A percentile compares a stretch with the other conserved stretches of the same genome.
phyloP scores from a whole-genome alignment of 1,284 basidiomycete genomes.

The Ceratobasidium sp. region DNA sequence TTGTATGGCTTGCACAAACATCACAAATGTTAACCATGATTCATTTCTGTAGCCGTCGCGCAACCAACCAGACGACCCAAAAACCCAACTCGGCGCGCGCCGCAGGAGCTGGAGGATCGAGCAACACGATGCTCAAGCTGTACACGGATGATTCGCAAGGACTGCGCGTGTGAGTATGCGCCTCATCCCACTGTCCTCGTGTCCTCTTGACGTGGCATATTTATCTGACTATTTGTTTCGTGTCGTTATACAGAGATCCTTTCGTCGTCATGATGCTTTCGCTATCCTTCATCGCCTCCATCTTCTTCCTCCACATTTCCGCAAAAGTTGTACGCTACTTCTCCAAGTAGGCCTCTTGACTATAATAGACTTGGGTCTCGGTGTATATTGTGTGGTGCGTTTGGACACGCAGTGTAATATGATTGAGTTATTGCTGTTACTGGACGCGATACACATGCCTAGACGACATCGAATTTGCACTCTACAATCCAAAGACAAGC shows the following conservation, averaged over 20 bases:
- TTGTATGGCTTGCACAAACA: slow-evolving; percentile 7
- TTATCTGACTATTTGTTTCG: slow-evolving; percentile 27
- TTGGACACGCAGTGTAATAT: slow-evolving; percentile 31
- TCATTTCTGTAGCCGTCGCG: slow-evolving; percentile 69
- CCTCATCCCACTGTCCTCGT: background rate
- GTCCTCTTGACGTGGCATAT: slow-evolving; percentile 12
- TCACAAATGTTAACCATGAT: background rate
- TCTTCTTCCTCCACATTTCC: slow-evolving; percentile 98
- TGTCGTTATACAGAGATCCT: slow-evolving; percentile 73
- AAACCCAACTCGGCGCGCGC: slow-evolving; percentile 89
- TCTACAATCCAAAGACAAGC: too few relatives aligned
- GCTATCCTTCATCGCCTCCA: slow-evolving; percentile 96
- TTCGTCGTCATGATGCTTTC: slow-evolving; percentile 98
- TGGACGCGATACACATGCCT: too few relatives aligned
- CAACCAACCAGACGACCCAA: slow-evolving; percentile 68
- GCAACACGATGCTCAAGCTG: slow-evolving; percentile 97
- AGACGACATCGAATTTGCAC: too few relatives aligned
- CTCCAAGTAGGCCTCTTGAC: slow-evolving; percentile 65
- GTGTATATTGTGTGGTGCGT: slow-evolving; percentile 29
- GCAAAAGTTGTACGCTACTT: slow-evolving; percentile 93
- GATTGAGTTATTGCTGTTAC: slow-evolving; percentile 13
- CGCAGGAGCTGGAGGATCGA: slow-evolving; percentile 94
- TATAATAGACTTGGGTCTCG: slow-evolving; percentile 25
- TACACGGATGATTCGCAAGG: slow-evolving; percentile 98
- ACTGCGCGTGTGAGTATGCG: slow-evolving; percentile 87